phyloP scores from a whole-genome alignment of 768 basidiomycete species.

The Trametes coccinea region DNA sequence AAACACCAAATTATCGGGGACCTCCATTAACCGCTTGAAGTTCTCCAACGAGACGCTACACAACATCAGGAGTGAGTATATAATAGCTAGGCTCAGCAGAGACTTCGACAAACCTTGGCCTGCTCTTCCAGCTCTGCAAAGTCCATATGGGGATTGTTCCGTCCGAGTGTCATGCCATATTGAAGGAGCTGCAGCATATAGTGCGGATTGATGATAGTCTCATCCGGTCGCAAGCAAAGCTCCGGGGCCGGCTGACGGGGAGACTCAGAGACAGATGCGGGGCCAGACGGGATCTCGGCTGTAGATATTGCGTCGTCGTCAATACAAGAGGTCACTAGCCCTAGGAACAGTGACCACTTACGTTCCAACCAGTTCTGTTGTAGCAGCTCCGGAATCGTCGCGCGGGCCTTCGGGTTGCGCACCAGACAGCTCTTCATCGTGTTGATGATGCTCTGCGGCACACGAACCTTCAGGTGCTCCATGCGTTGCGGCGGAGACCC shows the following conservation, averaged over 20 bases:
- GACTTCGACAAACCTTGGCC: slow-evolving; percentile 47
- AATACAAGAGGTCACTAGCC: slow-evolving; percentile 4
- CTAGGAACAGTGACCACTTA: slow-evolving; percentile 32
- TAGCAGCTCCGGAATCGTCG: slow-evolving; percentile 85
- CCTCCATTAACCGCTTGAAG: slow-evolving; percentile 8
- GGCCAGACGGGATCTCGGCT: slow-evolving; percentile 31
- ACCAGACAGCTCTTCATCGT: slow-evolving; percentile 81
- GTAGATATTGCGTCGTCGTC: background rate
- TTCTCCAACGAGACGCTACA: slow-evolving; percentile 19
- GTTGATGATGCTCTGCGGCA: slow-evolving; percentile 73
- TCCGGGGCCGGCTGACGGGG: slow-evolving; percentile 28
- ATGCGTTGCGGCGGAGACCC: slow-evolving; percentile 47
- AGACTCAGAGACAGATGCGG: slow-evolving; percentile 27
- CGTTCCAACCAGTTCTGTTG: slow-evolving; percentile 78
- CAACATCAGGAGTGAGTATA: background rate
- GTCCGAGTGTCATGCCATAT: slow-evolving; percentile 68
- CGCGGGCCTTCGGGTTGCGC: slow-evolving; percentile 78
- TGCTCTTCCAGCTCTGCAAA: slow-evolving; percentile 51
- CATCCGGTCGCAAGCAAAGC: slow-evolving; percentile 45
- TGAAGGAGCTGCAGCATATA: slow-evolving; percentile 75
- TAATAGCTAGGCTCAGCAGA: background rate
- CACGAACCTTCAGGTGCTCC: slow-evolving; percentile 69
- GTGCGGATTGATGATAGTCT: slow-evolving; percentile 75
- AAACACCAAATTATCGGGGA: background rate
- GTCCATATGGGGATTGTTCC: slow-evolving; percentile 36